Evolutionary conservation across 2,329 filamentous ascomycete genomes (phyloP).

Genomic region (Aspergillus latus): DNA sequence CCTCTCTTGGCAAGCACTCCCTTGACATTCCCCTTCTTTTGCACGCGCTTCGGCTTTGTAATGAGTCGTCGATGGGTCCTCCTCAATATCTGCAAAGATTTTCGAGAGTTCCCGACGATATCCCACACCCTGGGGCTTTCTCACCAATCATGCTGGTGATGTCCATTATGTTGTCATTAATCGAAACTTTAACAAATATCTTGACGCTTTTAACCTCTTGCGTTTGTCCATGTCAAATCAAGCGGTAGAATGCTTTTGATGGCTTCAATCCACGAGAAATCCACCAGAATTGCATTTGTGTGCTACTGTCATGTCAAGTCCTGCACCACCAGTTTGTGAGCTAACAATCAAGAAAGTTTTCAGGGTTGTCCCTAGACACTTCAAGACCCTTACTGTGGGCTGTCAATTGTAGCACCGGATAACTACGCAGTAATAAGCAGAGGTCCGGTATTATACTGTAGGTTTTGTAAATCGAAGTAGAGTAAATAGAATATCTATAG

Average conservation of each 20-base stretch:
- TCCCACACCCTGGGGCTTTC: slow-evolving; percentile 17
- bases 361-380: slow-evolving; percentile 44
- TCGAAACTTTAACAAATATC: slow-evolving; percentile 55
- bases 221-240: slow-evolving; percentile 64
- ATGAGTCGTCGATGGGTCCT: slow-evolving; percentile 1
- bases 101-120: slow-evolving; percentile 24
- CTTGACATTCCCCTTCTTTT: background rate
- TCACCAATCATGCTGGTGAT: slow-evolving; percentile 29
- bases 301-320: slow-evolving; percentile 62
- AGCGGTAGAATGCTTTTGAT: slow-evolving; percentile 60
- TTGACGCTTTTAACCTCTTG: slow-evolving; percentile 61
- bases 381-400: slow-evolving; percentile 49
- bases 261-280: slow-evolving; percentile 63
- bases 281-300: slow-evolving; percentile 56
- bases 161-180: slow-evolving; percentile 57
- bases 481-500: too few species aligned
- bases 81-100: slow-evolving; percentile 27
- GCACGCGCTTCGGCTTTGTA: background rate
- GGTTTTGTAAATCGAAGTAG: background rate
- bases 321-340: slow-evolving; percentile 57
- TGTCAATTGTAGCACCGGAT: slow-evolving; percentile 48
- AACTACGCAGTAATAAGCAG: slow-evolving; percentile 31
- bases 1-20: background rate
- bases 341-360: slow-evolving; percentile 55
- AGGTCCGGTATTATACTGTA: too few species aligned